phyloP scores from a whole-genome alignment of 2,329 filamentous ascomycete genomes.

The Penicillium italicum region DNA sequence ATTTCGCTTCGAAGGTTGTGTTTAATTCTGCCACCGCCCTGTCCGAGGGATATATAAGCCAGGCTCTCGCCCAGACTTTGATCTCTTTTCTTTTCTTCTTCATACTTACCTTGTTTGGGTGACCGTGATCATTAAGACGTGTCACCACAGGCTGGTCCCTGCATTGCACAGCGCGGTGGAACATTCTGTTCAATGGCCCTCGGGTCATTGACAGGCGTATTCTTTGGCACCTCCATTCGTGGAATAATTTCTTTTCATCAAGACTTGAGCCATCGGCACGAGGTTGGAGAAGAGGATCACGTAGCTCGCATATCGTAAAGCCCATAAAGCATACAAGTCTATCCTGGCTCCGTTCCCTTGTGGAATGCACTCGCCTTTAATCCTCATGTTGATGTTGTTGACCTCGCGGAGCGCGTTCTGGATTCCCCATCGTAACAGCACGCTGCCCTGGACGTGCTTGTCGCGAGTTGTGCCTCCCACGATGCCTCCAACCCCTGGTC shows the following conservation, averaged over 20 bases:
- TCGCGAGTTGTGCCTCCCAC: background rate
- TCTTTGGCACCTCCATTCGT: conserved; percentile 36
- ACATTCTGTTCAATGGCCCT: conserved; percentile 48
- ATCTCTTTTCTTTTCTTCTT: conserved; percentile 43
- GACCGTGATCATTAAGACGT: conserved; percentile 47
- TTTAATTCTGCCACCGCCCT: background rate
- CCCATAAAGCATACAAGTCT: too few species aligned
- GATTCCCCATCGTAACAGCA: too few species aligned
- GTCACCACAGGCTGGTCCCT: conserved; percentile 49
- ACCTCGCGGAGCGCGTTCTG: too few species aligned
- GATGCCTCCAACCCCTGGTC: background rate
- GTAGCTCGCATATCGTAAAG: too few species aligned
- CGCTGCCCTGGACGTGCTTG: too few species aligned
- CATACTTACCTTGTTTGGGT: conserved; percentile 53
- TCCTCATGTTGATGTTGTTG: too few species aligned
- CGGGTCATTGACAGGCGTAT: conserved; percentile 41
- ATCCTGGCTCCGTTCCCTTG: too few species aligned
- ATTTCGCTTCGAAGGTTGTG: conserved; percentile 35
- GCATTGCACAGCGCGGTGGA: conserved; percentile 58
- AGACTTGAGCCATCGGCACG: conserved; percentile 27
- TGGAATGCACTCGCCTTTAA: too few species aligned
- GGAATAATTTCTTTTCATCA: conserved; percentile 35
- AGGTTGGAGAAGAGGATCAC: conserved; percentile 32
- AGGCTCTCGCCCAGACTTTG: conserved; percentile 19
- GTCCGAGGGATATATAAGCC: conserved; percentile 27